Evolutionary conservation across 1,284 basidiomycete species (phyloP), one percentile per base, ranked within the genome.

Genomic region (Leccinum fuscescens): DNA sequence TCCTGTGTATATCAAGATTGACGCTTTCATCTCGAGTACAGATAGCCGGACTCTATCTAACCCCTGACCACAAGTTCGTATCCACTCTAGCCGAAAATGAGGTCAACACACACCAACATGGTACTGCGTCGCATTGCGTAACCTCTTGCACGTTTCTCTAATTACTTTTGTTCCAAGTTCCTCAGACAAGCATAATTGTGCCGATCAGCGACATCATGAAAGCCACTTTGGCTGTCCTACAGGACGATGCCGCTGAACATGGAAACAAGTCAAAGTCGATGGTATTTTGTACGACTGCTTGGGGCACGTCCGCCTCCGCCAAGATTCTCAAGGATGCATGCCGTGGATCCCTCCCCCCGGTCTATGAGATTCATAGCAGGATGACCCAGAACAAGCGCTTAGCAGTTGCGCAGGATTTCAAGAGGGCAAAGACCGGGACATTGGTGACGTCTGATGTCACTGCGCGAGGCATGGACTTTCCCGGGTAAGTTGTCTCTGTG

Each of bases 401-500:
- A 8, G 77, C 77, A 55, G 78, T 81, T 3, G 80, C 82, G 1
- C 80, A 84, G 44, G 69, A 72, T 27, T 90, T 89, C 74, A 80
- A 79, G 55, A 71, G 73, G 6, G 78, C 72, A 31, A 70, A 67
- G 24, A 76, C 72, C 0, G 88, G 79, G 3, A 69, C 82, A 49
- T 81, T 96, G 24, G 86, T 96, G 59, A 92, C 94, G 35, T 96
- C 94, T 1, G 94, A 97, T 72, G 91, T 97, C 33, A 94, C 93
- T 31, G 94, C 94, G 1, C 85, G 94, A 57, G 93, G 93, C 65
- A 93, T 93, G 79, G 93, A 95, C 76, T 95, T 74, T 84, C 92
- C 67, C 72, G 92, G 65, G 82, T 94, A 39, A 83, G 90, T 75
- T 82, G 1, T 83, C 29, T 44, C 20, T 37, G 6, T 2, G 24